Base-by-base conservation (phyloP, 1,139 yeast genomes). In the Hemisphaericaspora lyxosophila region DNA sequence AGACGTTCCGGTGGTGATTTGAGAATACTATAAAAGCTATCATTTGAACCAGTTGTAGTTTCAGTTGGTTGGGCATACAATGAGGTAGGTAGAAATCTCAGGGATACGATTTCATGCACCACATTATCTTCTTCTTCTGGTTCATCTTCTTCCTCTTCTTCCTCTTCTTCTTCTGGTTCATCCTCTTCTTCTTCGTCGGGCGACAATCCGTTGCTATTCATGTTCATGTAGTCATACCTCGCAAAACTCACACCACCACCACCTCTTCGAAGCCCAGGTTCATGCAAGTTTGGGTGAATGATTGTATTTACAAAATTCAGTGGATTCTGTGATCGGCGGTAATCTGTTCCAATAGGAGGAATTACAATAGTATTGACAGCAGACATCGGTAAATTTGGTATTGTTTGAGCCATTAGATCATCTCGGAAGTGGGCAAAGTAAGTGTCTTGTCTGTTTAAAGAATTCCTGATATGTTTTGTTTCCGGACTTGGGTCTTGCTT, bases 181-280 rank as follows among this genome's bases (percentile, higher is more conserved):
- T 36, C 33, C 17, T 12, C 22, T 5, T 34, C 39, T 13, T 36
- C 36, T 9, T 35, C 41, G 9, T 29, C 29, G 13, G 49, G 45
- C 6, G 46, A 42, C 25, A 39, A 34, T 5, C 40, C 45, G 17
- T 38, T 36, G 20, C 27, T 27, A 34, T 44, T 38, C 12, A 46
- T 32, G 31, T 46, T 46, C 47, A 44, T 41, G 23, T 41, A 35
- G 33, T 46, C 49, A 28, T 41, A 46, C 19, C 38, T 38, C 8
- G 42, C 43, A 40, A 45, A 45, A 3, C 37, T 16, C 7, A 25
- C 17, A 4, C 8, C 14, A 17, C 13, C 14, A n/a, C n/a, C 15
- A 5, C 13, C 17, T 1, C 13, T 13, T 32, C 37, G 16, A 6
- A 7, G 24, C 14, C 15, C 18, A 7, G 22, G 22, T 12, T 12